These are phyloP conservation scores for Zasmidium cellare DNA, from an alignment of 2,329 filamentous ascomycete genomes.

Conservation along the genomic window DNA sequence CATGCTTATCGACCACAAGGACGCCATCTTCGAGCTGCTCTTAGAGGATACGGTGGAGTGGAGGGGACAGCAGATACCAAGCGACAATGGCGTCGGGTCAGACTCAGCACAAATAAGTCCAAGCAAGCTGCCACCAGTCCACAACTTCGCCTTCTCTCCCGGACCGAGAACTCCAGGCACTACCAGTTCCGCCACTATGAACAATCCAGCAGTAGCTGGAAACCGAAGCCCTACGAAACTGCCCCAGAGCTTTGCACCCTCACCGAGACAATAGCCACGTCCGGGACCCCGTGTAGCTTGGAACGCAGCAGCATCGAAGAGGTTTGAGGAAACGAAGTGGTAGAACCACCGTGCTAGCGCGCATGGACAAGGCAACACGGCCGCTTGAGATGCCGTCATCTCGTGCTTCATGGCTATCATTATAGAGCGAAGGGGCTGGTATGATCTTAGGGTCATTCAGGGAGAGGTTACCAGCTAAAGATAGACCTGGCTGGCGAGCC, in stretches of 20 bases:
- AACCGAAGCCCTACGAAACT: not conserved
- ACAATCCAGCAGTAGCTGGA: not conserved
- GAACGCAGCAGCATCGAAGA: not conserved
- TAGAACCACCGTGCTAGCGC: too few species aligned
- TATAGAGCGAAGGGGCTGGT: too few species aligned
- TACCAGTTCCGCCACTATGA: not conserved
- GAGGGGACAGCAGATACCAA: conserved; percentile 10
- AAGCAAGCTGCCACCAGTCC: conserved; percentile 3
- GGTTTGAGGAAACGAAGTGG: too few species aligned
- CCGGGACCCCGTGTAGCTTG: not conserved
- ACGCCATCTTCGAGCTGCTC: conserved; percentile 51
- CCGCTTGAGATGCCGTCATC: too few species aligned
- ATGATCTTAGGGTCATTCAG: too few species aligned
- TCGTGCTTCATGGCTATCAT: too few species aligned
- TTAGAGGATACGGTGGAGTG: conserved; percentile 43
- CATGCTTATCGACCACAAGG: conserved; percentile 57
- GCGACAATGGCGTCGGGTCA: conserved; percentile 2
- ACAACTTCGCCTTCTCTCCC: conserved; percentile 9
- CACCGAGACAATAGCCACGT: not conserved
- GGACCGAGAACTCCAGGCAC: not conserved
- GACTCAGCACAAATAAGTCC: not conserved
- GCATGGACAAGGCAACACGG: too few species aligned
- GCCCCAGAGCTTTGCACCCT: not conserved
- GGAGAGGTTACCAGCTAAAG: too few species aligned
- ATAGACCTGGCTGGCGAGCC: too few species aligned